A percentile compares a stretch with the other conserved stretches of the same genome.
Evolutionary conservation across 139 green algal species (phyloP).

Genomic region (Auxenochlorella protothecoides): DNA sequence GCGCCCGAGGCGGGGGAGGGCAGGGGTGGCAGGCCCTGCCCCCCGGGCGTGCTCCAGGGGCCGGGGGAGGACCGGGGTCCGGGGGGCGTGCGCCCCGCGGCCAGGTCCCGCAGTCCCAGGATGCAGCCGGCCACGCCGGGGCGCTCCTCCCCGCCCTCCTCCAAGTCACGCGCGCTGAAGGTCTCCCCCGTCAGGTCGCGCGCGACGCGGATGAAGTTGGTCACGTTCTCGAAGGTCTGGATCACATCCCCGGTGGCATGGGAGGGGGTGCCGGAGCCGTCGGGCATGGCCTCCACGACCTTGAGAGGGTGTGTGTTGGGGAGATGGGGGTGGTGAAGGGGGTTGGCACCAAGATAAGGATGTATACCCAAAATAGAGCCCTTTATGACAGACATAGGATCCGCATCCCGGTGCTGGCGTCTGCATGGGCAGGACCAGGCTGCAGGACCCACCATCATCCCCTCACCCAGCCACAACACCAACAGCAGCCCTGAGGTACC

Average conservation of each 20-base stretch:
- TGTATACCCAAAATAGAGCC: no score
- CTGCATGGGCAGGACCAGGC: neutral
- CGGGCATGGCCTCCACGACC: slow-evolving; percentile 7
- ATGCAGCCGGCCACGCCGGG: slow-evolving; percentile 47
- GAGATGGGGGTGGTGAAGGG: neutral
- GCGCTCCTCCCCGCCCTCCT: slow-evolving; percentile 5
- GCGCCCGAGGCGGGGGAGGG: neutral
- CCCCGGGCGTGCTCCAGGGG: neutral
- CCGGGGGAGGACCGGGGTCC: no score
- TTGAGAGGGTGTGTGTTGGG: neutral
- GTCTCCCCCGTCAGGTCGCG: slow-evolving; percentile 14
- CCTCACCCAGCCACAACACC: no score
- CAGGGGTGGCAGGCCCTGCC: neutral
- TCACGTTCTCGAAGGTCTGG: slow-evolving; percentile 37
- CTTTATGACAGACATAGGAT: no score
- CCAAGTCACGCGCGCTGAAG: slow-evolving; percentile 43
- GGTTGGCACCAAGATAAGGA: neutral
- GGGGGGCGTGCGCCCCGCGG: slow-evolving; percentile 13
- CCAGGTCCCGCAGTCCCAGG: slow-evolving; percentile 35
- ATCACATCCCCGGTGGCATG: slow-evolving; percentile 14
- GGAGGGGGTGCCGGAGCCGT: slow-evolving; percentile 1
- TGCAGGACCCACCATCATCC: neutral
- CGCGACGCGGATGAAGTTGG: slow-evolving; percentile 33
- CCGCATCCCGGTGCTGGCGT: no score
- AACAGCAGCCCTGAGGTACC: slow-evolving; percentile 4